These are phyloP conservation scores for Diaporthe vexans DNA, from an alignment of 2,329 filamentous ascomycete genomes.

Conservation along the genomic window DNA sequence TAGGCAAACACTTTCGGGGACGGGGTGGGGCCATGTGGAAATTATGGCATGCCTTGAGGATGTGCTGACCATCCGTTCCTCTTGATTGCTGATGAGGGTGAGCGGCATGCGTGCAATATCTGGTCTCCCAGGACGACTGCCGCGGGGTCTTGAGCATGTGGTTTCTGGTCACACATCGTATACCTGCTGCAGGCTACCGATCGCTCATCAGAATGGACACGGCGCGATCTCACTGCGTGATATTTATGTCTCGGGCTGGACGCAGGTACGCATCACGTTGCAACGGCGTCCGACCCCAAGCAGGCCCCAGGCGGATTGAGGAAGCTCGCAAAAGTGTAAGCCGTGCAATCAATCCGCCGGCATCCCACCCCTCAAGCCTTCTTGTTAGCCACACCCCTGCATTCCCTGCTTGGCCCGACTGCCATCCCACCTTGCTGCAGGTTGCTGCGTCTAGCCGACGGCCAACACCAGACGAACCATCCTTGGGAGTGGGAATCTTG, in stretches of 20 bases:
- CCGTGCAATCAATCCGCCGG: too few relatives aligned
- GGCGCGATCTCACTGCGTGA: neutral
- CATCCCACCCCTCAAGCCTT: too few relatives aligned
- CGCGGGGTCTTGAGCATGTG: too few relatives aligned
- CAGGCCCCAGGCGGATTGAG: neutral
- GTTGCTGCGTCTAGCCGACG: conserved; percentile 12
- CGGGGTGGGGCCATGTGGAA: neutral
- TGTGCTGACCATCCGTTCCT: neutral
- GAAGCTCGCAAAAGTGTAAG: neutral
- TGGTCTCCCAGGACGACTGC: too few relatives aligned
- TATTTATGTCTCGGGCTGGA: conserved; percentile 23
- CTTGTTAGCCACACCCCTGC: neutral
- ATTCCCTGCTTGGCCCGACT: conserved; percentile 3
- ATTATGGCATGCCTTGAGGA: neutral
- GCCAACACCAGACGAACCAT: conserved; percentile 28
- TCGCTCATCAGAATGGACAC: conserved; percentile 5
- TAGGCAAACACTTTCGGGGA: neutral
- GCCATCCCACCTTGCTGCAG: conserved; percentile 10
- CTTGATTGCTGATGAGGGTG: too few relatives aligned
- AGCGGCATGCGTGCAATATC: too few relatives aligned
- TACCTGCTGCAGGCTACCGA: conserved; percentile 23
- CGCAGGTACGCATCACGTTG: conserved; percentile 28
- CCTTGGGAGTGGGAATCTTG: conserved; percentile 5
- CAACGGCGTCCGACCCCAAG: neutral
- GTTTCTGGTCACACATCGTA: conserved; percentile 8